phyloP scores from a whole-genome alignment of 2,329 filamentous ascomycete genomes.

The Rugonectria rugulosa region DNA sequence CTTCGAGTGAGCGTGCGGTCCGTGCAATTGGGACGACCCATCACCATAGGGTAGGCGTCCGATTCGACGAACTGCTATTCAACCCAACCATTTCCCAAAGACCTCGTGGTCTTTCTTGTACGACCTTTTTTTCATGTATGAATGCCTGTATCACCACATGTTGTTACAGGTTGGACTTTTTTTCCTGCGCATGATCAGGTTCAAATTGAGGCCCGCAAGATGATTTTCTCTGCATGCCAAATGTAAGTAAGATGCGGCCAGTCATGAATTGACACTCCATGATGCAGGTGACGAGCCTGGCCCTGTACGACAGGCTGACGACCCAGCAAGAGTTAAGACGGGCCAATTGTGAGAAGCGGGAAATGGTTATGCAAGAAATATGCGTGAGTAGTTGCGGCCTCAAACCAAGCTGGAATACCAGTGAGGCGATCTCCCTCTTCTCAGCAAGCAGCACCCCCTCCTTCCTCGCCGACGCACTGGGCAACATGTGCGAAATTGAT shows the following conservation, averaged over 20 bases:
- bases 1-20: background rate
- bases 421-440: too few relatives aligned
- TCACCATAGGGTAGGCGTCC: background rate
- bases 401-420: constrained; percentile 22
- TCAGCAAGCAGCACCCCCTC: too few relatives aligned
- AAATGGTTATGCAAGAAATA: constrained; percentile 2
- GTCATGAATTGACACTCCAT: background rate
- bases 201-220: constrained; percentile 9
- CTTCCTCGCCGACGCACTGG: background rate
- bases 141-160: background rate
- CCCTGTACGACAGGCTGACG: background rate
- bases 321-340: background rate
- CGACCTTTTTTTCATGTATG: background rate
- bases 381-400: background rate
- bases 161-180: background rate
- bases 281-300: background rate
- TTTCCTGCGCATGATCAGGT: background rate
- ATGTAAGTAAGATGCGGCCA: background rate
- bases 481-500: constrained; percentile 37
- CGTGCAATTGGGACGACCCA: background rate
- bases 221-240: constrained; percentile 3
- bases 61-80: background rate
- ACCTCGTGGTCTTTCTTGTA: background rate
- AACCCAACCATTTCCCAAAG: background rate
- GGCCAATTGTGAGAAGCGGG: background rate